Evolutionary conservation across 176 grass and related monocot species (phyloP), one percentile per base, ranked within the genome.

Genomic region (Aegilops longissima): DNA sequence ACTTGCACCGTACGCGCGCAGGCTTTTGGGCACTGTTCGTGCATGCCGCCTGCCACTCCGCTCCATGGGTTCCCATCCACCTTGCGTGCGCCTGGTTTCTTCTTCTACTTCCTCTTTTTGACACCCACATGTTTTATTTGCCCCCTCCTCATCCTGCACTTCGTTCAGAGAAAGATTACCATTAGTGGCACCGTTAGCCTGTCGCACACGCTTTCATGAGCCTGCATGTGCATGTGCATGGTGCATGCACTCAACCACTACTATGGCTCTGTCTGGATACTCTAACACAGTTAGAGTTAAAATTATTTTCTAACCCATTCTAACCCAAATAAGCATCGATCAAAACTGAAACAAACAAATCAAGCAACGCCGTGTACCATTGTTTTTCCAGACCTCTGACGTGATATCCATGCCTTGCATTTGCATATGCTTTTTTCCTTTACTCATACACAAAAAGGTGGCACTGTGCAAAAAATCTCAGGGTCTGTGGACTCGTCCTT

Each of bases 21-120:
- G 54, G 52, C 79, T 79, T 83, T 82, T 17, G 4, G 33, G 0
- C 13, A 20, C 83, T 82, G 83, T 81, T 90, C n/a, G 31, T 78
- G 79, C 83, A 78, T 86, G 78, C 71, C 34, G 24, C 20, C 23
- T 49, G 36, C 66, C 36, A 47, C 52, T 33, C 49, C 71, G 76
- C 66, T 66, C 21, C 82, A 17, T 77, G 51, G 49, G 35, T 35
- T 29, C 5, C 64, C 30, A n/a, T 20, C 21, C 33, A 6, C 11
- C 17, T 12, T 38, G 78, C 76, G n/a, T 59, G 63, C 29, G 14
- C 11, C 2, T 3, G 35, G 69, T 72, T 42, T 72, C 49, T 38
- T 10, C 77, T 61, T 27, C 47, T 12, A 0, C 76, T 5, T 39
- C 42, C 18, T 86, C 6, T 29, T 33, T 34, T 33, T 3, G 42